A percentile compares a stretch with the other conserved stretches of the same genome.
Conservation (phyloP, 345 rosid genomes). For the Angophora floribunda region DNA sequence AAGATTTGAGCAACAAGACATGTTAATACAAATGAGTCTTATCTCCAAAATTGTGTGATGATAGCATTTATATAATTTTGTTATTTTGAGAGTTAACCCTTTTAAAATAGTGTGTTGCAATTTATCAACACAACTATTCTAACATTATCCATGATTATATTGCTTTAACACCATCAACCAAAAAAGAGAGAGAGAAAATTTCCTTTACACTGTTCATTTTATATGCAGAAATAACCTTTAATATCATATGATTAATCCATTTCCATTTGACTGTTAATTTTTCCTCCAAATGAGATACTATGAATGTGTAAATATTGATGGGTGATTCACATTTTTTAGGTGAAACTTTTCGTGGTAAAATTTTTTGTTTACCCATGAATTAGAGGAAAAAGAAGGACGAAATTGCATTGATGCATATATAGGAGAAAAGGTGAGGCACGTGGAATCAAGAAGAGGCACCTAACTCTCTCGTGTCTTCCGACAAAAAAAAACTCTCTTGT, state of each 20-base stretch:
- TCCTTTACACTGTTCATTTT: not conserved
- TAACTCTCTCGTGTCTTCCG: not conserved
- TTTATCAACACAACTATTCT: not conserved
- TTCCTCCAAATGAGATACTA: not conserved
- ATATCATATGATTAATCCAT: not conserved
- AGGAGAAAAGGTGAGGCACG: not conserved
- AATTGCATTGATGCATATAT: not conserved
- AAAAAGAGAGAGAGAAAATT: not conserved
- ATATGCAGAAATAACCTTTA: not conserved
- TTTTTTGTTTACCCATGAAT: not conserved
- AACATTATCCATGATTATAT: not conserved
- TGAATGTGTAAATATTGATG: not conserved
- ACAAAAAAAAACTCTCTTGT: not conserved
- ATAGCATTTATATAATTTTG: not conserved
- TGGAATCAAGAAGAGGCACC: not conserved
- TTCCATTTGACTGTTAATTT: accelerated
- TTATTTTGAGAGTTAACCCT: not conserved
- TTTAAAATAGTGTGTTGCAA: accelerated
- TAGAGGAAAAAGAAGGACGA: not conserved
- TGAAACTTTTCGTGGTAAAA: not conserved
- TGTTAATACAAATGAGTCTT: not conserved
- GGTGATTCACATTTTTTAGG: not conserved
- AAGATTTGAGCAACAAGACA: not conserved
- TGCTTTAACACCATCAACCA: not conserved
- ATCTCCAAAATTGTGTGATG: not conserved